Evolutionary conservation across 192 early-diverging fungal genomes (phyloP).

Genomic region (Entophlyctis helioformis): DNA sequence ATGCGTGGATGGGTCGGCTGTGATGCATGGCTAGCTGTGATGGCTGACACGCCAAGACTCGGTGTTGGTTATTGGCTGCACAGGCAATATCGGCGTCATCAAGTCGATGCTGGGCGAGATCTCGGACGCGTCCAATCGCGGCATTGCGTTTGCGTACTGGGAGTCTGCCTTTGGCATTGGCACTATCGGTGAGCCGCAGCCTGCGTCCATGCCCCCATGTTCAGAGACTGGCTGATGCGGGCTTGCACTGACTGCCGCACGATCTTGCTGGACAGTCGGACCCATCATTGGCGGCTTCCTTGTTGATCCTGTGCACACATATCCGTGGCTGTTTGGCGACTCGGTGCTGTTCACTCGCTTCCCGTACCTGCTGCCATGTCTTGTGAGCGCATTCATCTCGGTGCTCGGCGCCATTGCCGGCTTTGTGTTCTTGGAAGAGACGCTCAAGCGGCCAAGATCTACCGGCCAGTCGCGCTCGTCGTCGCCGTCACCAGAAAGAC

Average conservation of each 20-base stretch:
- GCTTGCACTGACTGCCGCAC: not conserved
- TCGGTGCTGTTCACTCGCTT: slow-evolving; percentile 57
- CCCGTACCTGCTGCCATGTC: slow-evolving; percentile 80
- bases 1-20: too few species aligned
- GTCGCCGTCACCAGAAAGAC: not conserved
- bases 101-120: slow-evolving; percentile 80
- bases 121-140: slow-evolving; percentile 67
- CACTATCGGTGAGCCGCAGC: slow-evolving; percentile 5
- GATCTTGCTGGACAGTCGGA: slow-evolving; percentile 19
- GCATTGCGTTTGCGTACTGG: slow-evolving; percentile 63
- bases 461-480: too few species aligned
- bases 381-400: slow-evolving; percentile 48
- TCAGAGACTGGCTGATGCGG: not conserved
- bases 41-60: not conserved
- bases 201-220: too few species aligned
- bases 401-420: slow-evolving; percentile 54
- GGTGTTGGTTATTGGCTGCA: not conserved
- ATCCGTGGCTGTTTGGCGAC: slow-evolving; percentile 36
- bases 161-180: slow-evolving; percentile 63
- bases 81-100: slow-evolving; percentile 56
- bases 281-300: slow-evolving; percentile 75
- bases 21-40: too few species aligned
- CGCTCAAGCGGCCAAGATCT: slow-evolving; percentile 3
- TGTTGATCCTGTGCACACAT: slow-evolving; percentile 54
- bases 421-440: slow-evolving; percentile 27